Evolutionary conservation across 78 protist genomes (phyloP), one percentile per base, ranked within the genome.

Genomic region (Tieghemostelium lacteum): DNA sequence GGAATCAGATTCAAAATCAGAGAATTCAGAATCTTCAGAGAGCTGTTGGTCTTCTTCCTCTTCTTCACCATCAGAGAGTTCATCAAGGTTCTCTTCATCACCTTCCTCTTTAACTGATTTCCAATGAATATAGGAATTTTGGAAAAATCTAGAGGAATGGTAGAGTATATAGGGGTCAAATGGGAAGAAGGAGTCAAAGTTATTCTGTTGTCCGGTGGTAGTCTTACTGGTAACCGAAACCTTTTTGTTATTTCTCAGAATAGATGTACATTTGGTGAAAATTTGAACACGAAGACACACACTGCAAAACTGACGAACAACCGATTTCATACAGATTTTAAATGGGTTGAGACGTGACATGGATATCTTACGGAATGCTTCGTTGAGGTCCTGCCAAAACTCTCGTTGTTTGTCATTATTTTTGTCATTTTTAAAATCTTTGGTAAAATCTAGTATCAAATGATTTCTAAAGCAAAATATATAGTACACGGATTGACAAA

Each of bases 111-210:
- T 72, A 64, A 83, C 42, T 42, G 66, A 76, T 36, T 26, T 69
- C 91, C 91, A 83, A 54, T 83, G 76, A 3, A 69, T 39, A 36
- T 83, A 83, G 19, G 39, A 33, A 40, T 42, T 42, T 0, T 39
- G 73, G 39, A 83, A 37, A 26, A 52, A 69, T 33, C 34, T 69
- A 20, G 57, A 36, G 2, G 71, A 55, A 2, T 66, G 72, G 29
- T 26, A 54, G 20, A 83, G 33, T 7, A 83, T 50, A n/a, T 83
- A 83, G n/a, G 91, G 91, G 39, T 83, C 91, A 50, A 83, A 83
- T 55, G 91, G 91, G 64, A 83, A 83, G 71, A 83, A 83, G 3
- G 91, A 83, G 55, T 83, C 91, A 31, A 83, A 83, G 29, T 66
- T 67, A 39, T 83, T 66, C 36, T 20, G 16, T 60, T 37, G 31